Evolutionary conservation across 116 monocot genomes (phyloP).

Genomic region (Iris pallida): DNA sequence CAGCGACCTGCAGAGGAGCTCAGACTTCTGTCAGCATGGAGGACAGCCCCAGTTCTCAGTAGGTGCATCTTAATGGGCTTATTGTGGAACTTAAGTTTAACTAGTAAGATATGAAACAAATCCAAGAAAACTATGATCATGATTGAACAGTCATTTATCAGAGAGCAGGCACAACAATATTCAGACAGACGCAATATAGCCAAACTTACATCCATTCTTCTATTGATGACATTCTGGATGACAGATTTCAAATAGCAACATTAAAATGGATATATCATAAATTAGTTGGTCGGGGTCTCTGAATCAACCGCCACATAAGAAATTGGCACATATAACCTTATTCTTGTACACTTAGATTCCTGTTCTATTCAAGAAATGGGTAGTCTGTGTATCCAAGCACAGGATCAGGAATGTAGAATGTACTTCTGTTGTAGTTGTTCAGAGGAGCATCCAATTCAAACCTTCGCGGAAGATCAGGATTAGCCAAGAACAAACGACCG

Average conservation of each 20-base stretch:
- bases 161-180: too few relatives aligned
- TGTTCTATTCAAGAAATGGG: conserved; percentile 32
- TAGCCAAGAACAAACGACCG: conserved; percentile 56
- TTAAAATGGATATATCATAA: neutral
- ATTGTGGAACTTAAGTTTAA: too few relatives aligned
- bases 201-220: neutral
- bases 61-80: too few relatives aligned
- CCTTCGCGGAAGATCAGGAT: conserved; percentile 55
- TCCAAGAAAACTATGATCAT: too few relatives aligned
- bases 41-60: too few relatives aligned
- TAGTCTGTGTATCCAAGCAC: conserved; percentile 66
- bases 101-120: too few relatives aligned
- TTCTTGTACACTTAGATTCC: neutral
- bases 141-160: too few relatives aligned
- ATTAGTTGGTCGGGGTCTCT: too few relatives aligned
- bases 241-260: neutral
- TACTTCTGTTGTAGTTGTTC: conserved; percentile 37
- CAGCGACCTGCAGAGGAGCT: too few relatives aligned
- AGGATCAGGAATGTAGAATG: conserved; percentile 53
- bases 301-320: neutral
- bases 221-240: too few relatives aligned
- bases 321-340: neutral
- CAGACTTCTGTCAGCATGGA: too few relatives aligned
- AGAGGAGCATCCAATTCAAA: conserved; percentile 46
- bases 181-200: neutral